These are phyloP conservation scores for Simplicillium aogashimaense DNA, from an alignment of 2,329 filamentous ascomycete genomes.

Conservation along the genomic window DNA sequence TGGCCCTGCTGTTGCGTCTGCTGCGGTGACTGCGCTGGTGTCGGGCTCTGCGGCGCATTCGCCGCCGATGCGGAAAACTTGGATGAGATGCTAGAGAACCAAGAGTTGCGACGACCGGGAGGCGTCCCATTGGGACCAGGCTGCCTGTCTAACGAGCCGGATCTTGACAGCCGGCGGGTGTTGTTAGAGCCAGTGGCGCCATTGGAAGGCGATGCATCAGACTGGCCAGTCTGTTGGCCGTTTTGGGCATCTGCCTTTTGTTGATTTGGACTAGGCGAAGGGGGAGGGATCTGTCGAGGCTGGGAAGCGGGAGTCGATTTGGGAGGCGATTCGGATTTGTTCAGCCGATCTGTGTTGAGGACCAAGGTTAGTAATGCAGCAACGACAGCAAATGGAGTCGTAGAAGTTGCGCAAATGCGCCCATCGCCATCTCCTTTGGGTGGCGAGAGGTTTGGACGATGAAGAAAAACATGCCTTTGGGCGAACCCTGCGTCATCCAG, in stretches of 20 bases:
- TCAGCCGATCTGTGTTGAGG: conserved; percentile 17
- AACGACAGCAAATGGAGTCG: not conserved
- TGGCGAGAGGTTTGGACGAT: not conserved
- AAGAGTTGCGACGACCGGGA: conserved; percentile 59
- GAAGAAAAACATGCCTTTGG: conserved; percentile 55
- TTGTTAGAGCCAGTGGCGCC: conserved; percentile 14
- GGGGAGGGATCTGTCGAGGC: conserved; percentile 20
- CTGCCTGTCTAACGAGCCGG: conserved; percentile 24
- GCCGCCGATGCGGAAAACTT: conserved; percentile 66
- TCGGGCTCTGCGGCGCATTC: conserved; percentile 15
- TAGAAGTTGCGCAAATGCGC: too few relatives aligned
- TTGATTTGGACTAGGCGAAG: conserved; percentile 12
- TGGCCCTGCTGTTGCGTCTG: conserved; percentile 8
- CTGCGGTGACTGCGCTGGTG: conserved; percentile 9
- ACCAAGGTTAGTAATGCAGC: not conserved
- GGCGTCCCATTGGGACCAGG: conserved; percentile 19
- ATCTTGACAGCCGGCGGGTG: conserved; percentile 18
- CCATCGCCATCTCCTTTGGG: too few relatives aligned
- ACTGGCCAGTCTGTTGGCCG: conserved; percentile 12
- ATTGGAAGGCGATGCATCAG: conserved; percentile 3
- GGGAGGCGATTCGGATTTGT: conserved; percentile 18
- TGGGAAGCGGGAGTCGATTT: conserved; percentile 16
- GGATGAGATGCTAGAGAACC: conserved; percentile 88
- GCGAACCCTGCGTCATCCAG: conserved; percentile 76
- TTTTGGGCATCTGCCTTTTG: conserved; percentile 11